These are phyloP conservation scores for Mortierella sp. DNA, from an alignment of 371 early-diverging fungal genomes.

Conservation along the genomic window DNA sequence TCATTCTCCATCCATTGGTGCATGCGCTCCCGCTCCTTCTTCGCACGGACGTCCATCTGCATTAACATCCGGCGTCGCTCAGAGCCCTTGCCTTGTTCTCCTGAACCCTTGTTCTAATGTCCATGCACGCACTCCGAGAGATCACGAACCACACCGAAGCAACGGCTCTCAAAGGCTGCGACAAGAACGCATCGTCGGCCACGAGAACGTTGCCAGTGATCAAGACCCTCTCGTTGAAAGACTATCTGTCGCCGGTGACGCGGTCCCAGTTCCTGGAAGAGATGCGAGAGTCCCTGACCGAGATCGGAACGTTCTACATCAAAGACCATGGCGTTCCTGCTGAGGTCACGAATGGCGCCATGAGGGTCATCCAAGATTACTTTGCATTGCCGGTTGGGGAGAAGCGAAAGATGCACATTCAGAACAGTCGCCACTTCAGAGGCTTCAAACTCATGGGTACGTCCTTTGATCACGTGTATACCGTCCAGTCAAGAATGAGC, in stretches of 20 bases:
- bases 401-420: slow-evolving; percentile 65
- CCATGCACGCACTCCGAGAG: slow-evolving; percentile 3
- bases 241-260: slow-evolving; percentile 20
- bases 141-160: slow-evolving; percentile 1
- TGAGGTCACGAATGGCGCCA: slow-evolving; percentile 54
- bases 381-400: slow-evolving; percentile 68
- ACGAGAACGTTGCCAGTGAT: background rate
- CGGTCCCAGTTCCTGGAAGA: slow-evolving; percentile 58
- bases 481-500: too few species aligned
- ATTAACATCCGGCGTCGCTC: too few species aligned
- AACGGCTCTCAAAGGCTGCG: background rate
- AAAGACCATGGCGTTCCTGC: slow-evolving; percentile 60
- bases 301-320: slow-evolving; percentile 73
- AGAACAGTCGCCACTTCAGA: slow-evolving; percentile 69
- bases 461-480: too few species aligned
- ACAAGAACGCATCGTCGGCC: slow-evolving; percentile 6
- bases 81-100: too few species aligned
- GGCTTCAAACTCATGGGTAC: slow-evolving; percentile 66
- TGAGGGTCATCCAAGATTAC: slow-evolving; percentile 54
- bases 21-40: too few species aligned
- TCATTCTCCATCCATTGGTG: too few species aligned
- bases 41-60: too few species aligned
- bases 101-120: slow-evolving; percentile 1
- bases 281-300: slow-evolving; percentile 62
- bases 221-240: slow-evolving; percentile 34